Conservation (phyloP, 2,329 filamentous ascomycete genomes). For the Immersiporthe knoxdaviesiana region DNA sequence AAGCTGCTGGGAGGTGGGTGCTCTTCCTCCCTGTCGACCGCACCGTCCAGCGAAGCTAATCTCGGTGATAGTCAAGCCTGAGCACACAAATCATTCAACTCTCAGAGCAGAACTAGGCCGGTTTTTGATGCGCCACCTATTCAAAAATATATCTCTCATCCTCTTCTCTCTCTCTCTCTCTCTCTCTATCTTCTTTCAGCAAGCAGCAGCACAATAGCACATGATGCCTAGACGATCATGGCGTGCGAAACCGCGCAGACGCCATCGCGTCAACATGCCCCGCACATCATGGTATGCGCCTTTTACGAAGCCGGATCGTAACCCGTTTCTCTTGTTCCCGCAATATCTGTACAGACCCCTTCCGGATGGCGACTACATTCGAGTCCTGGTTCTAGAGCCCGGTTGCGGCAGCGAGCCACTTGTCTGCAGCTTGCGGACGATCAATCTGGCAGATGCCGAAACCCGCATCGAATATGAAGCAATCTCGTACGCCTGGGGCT, state of each 20-base stretch:
- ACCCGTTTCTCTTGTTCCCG: neutral
- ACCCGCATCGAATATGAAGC: neutral
- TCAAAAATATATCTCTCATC: neutral
- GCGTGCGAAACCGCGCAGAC: neutral
- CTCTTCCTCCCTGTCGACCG: neutral
- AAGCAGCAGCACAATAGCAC: neutral
- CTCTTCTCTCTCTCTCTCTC: neutral
- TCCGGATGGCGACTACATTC: neutral
- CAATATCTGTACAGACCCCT: neutral
- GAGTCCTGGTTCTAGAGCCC: neutral
- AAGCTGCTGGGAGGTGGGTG: neutral
- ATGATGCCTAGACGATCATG: neutral
- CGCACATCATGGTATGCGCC: too few relatives aligned
- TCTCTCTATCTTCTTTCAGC: neutral
- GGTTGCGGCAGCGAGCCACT: neutral
- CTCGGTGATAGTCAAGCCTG: neutral
- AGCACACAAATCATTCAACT: too few relatives aligned
- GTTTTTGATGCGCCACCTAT: neutral
- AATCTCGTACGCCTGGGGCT: neutral
- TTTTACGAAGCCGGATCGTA: too few relatives aligned
- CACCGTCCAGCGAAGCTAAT: neutral
- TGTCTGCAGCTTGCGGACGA: neutral
- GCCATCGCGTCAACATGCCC: neutral
- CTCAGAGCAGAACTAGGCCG: neutral
- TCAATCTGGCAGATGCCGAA: neutral